phyloP scores from a whole-genome alignment of 805 yeast species.

The Wickerhamomyces strasburgensis region DNA sequence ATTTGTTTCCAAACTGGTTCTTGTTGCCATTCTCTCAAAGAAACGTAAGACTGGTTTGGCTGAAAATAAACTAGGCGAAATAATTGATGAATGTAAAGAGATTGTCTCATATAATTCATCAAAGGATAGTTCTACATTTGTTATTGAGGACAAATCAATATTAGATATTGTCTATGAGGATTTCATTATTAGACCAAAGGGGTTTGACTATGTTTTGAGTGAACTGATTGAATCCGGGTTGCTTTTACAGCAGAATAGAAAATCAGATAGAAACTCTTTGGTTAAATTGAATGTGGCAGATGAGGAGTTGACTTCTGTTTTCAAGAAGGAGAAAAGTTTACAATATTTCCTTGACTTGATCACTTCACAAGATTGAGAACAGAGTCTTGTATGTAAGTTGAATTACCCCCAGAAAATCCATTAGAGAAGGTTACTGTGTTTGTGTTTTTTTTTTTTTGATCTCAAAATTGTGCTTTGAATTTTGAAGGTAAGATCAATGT shows the following conservation, averaged over 20 bases:
- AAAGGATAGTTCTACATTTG: conserved; percentile 23
- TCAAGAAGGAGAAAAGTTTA: conserved; percentile 51
- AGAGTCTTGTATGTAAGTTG: not conserved
- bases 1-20: conserved; percentile 62
- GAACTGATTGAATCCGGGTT: conserved; percentile 81
- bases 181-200: conserved; percentile 45
- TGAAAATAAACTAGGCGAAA: conserved; percentile 69
- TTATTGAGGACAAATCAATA: conserved; percentile 28
- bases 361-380: not conserved
- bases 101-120: conserved; percentile 38
- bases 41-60: conserved; percentile 63
- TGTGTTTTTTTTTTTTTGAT: too few species aligned
- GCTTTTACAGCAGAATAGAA: conserved; percentile 54
- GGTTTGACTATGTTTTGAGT: conserved; percentile 54
- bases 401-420: too few species aligned
- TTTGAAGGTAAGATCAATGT: too few species aligned
- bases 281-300: conserved; percentile 65
- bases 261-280: conserved; percentile 62
- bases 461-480: too few species aligned
- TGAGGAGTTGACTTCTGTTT: conserved; percentile 59
- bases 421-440: too few species aligned
- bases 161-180: conserved; percentile 31
- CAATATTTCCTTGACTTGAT: conserved; percentile 13
- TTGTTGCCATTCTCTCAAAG: conserved; percentile 63
- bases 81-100: conserved; percentile 69